phyloP scores from a whole-genome alignment of 2,329 filamentous ascomycete species.

The Penicillium sp. region DNA sequence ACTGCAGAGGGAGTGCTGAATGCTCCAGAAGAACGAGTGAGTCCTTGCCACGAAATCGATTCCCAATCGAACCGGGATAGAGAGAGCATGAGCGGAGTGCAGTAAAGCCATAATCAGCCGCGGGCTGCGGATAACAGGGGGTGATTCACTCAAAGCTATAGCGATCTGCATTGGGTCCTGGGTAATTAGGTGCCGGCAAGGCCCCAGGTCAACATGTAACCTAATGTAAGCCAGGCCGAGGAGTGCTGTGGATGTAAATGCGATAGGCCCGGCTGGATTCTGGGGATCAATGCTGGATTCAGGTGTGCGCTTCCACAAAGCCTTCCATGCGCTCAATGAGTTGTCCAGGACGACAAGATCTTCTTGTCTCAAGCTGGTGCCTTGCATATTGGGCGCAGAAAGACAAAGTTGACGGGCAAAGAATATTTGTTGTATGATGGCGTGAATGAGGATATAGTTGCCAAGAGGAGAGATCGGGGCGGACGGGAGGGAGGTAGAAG shows the following conservation, averaged over 20 bases:
- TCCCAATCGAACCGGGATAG: constrained; percentile 54
- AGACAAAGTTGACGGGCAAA: constrained; percentile 51
- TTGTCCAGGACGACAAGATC: constrained; percentile 47
- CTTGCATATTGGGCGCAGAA: constrained; percentile 44
- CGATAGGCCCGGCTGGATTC: constrained; percentile 53
- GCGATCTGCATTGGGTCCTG: constrained; percentile 50
- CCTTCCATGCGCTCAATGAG: constrained; percentile 53
- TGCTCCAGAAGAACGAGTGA: constrained; percentile 57
- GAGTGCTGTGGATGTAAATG: constrained; percentile 53
- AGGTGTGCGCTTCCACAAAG: constrained; percentile 53
- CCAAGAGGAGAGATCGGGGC: constrained; percentile 50
- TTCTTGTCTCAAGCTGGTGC: constrained; percentile 45
- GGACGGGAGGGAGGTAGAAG: constrained; percentile 34
- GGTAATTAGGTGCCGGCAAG: constrained; percentile 48
- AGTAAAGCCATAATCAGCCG: constrained; percentile 52
- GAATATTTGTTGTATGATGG: constrained; percentile 56
- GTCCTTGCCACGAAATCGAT: constrained; percentile 54
- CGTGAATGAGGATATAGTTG: constrained; percentile 56
- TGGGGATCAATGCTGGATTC: constrained; percentile 56
- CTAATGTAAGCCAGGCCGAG: constrained; percentile 50
- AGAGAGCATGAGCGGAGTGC: constrained; percentile 56
- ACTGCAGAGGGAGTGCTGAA: constrained; percentile 56
- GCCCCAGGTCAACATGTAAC: constrained; percentile 49
- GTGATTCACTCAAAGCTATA: constrained; percentile 44
- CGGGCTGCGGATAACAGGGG: constrained; percentile 44